Evolutionary conservation across 1,139 yeast genomes (phyloP), one percentile per base, ranked within the genome.

Genomic region (Hyphopichia fennica): DNA sequence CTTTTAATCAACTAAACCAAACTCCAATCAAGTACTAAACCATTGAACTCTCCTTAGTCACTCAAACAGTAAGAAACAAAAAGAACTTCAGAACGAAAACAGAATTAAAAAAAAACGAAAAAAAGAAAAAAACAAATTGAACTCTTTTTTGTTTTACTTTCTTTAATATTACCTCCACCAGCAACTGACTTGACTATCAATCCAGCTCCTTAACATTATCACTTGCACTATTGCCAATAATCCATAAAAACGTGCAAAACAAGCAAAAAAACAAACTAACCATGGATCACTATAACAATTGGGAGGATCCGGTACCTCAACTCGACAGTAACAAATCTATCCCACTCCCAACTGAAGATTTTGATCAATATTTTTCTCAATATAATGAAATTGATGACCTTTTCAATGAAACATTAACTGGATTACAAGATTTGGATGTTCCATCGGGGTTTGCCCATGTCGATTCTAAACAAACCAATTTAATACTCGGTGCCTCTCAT

Each of bases 391-490:
- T 72, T 36, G 78, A 72, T 46, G 69, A 67, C 41, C 53, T 73
- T 37, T 66, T 73, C 52, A 72, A 69, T 46, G 75, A 73, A 43
- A 69, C 79, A 0, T 65, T 73, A 40, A 57, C 66, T 3, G 76
- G 75, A 1, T 55, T 73, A 29, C 77, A 72, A 55, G 82, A 77
- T 49, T 64, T 79, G 46, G 83, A 79, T 49, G 81, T 79, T 29
- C 80, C 83, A 1, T 61, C 71, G 0, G 75, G 75, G 2, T 67
- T 60, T 44, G 59, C 48, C 29, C 42, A 34, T 18, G 3, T 30
- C 13, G 34, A 37, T n/a, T 4, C 20, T 5, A 35, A 28, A 18
- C 25, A 25, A 18, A 19, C 5, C 11, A 15, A 19, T 5, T 17
- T 33, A 8, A 9, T 33, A 4, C 34, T 31, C 13, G 34, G 17